phyloP scores from a whole-genome alignment of 2,329 filamentous ascomycete species.

The Fusarium pseudograminearum region DNA sequence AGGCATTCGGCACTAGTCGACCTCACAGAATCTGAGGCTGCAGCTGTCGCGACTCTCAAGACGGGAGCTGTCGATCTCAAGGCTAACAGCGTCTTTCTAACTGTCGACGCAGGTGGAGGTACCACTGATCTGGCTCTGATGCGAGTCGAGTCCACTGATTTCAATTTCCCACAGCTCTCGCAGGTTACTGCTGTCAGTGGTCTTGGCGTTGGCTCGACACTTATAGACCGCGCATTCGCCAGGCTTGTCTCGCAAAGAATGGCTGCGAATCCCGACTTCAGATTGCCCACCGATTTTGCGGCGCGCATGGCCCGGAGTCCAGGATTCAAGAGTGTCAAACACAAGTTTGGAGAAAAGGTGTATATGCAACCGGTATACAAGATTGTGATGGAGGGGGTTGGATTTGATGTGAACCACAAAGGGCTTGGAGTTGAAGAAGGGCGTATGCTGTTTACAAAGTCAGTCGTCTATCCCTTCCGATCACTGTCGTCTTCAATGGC shows the following conservation, averaged over 20 bases:
- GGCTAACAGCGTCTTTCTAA: conserved; percentile 1
- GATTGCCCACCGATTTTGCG: conserved; percentile 54
- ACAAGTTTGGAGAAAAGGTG: conserved; percentile 60
- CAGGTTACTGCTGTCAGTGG: conserved; percentile 8
- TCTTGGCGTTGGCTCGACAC: conserved; percentile 55
- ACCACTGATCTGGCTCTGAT: conserved; percentile 12
- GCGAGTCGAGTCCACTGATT: not conserved
- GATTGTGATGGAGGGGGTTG: conserved; percentile 58
- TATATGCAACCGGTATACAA: conserved; percentile 57
- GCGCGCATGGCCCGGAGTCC: conserved; percentile 54
- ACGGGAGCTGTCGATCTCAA: not conserved
- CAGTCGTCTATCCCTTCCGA: conserved; percentile 28
- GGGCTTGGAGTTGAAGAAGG: conserved; percentile 56
- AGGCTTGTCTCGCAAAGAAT: conserved; percentile 55
- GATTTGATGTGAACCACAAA: conserved; percentile 55
- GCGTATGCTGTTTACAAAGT: conserved; percentile 56
- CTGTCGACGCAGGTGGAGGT: conserved; percentile 3
- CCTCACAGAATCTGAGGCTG: conserved; percentile 62
- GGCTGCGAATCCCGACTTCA: conserved; percentile 52
- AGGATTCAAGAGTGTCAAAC: conserved; percentile 54
- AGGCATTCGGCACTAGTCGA: conserved; percentile 57
- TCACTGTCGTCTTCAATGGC: not conserved
- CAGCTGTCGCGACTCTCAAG: conserved; percentile 55
- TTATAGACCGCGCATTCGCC: conserved; percentile 60
- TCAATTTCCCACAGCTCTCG: not conserved